Conservation (phyloP, 2,329 filamentous ascomycete genomes). For the Epicoccum nigrum region DNA sequence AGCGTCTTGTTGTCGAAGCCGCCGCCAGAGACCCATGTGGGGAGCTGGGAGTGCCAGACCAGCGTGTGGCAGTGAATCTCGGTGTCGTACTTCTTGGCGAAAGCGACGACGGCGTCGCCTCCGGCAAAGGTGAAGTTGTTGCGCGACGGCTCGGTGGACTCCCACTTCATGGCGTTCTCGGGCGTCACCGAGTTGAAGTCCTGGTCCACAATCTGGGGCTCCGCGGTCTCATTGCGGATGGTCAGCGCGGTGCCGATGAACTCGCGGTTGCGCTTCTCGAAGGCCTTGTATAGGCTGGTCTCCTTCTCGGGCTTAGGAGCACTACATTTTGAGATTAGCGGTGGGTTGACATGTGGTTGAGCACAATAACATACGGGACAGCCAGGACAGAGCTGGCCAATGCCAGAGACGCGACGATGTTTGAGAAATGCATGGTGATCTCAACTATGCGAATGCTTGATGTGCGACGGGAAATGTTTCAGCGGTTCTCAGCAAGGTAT, state of each 20-base stretch:
- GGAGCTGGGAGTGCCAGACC: conserved; percentile 52
- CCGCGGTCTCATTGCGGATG: conserved; percentile 31
- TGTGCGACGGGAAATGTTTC: conserved; percentile 5
- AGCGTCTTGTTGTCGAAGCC: conserved; percentile 50
- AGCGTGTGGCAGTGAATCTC: conserved; percentile 49
- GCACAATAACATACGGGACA: conserved; percentile 12
- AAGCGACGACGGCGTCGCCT: conserved; percentile 44
- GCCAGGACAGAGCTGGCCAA: conserved; percentile 31
- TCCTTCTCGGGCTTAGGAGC: conserved; percentile 15
- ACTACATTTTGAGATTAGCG: conserved; percentile 1
- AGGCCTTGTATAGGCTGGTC: conserved; percentile 35
- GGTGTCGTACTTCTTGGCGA: conserved; percentile 45
- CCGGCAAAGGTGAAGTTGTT: conserved; percentile 48
- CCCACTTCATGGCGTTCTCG: conserved; percentile 43
- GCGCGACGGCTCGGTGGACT: conserved; percentile 45
- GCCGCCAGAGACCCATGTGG: conserved; percentile 47
- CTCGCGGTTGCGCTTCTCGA: conserved; percentile 27
- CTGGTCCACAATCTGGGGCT: conserved; percentile 32
- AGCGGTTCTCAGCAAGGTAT: conserved; percentile 2
- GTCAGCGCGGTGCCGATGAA: conserved; percentile 39
- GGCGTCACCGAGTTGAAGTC: conserved; percentile 41
- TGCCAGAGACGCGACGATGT: conserved; percentile 30
- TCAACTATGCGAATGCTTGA: conserved; percentile 1
- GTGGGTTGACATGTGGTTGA: neutral
- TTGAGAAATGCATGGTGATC: conserved; percentile 36